Evolutionary conservation across 768 basidiomycete genomes (phyloP).

Genomic region (Ephemerocybe angulata): DNA sequence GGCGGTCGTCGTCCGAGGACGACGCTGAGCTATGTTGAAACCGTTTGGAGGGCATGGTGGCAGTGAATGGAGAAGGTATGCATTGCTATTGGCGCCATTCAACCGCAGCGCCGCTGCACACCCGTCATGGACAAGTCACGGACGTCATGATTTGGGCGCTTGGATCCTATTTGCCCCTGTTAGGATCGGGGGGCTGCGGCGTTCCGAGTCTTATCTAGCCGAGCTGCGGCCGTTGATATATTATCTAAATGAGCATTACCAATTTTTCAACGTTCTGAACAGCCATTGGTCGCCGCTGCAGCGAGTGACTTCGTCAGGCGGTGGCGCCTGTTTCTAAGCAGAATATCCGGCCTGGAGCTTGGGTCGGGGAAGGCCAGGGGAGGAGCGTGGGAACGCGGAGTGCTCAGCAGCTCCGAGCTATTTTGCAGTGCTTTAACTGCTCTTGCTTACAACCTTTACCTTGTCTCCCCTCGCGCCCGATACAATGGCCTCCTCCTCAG

Average conservation of each 20-base stretch:
- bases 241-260: conserved; percentile 11
- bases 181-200: neutral
- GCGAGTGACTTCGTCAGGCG: too few species aligned
- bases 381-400: too few species aligned
- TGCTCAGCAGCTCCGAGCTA: too few species aligned
- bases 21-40: too few species aligned
- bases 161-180: neutral
- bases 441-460: neutral
- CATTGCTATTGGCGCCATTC: neutral
- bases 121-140: neutral
- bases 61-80: too few species aligned
- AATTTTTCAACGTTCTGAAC: too few species aligned
- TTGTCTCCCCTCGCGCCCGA: conserved; percentile 15
- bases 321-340: too few species aligned
- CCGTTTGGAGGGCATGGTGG: too few species aligned
- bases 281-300: too few species aligned
- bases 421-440: too few species aligned
- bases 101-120: neutral
- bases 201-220: neutral
- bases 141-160: neutral
- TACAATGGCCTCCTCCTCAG: conserved; percentile 24
- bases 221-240: neutral
- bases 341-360: too few species aligned
- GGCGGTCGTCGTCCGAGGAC: neutral
- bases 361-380: too few species aligned